Base-by-base conservation (phyloP, 371 early-diverging fungal species). In the Rhizomucor miehei region DNA sequence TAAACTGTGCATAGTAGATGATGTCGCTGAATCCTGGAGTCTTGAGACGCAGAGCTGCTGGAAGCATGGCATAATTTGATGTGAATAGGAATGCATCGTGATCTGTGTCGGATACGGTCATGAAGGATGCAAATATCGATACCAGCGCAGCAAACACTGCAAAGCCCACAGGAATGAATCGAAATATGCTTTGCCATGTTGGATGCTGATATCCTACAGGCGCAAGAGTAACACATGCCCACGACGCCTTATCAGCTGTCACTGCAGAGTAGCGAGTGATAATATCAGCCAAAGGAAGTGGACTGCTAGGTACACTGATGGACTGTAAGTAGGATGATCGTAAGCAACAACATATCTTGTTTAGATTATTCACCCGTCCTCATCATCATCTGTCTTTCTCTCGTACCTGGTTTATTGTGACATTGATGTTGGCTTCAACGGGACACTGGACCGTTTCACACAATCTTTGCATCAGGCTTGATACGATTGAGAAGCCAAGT, bases 21-120 rank as follows among this genome's bases (percentile, higher is more conserved):
- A 82, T 44, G 52, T 82, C 83, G 46, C 79, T 76, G 44, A 82
- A 69, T 1, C 81, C 81, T 11, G 83, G 83, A 1, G 80, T 75
- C 48, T 77, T 77, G 13, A 82, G 59, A n/a, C 70, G 69, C 43
- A 80, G 56, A 0, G 71, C 55, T n/a, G 75, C 78, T 14, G 80
- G 66, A 14, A 69, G 53, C 44, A 77, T 67, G 39, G 76, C 79
- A 57, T 82, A 80, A 21, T 79, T 80, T 11, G 80, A 80, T 16
- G 72, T 60, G 13, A 79, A 67, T 8, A 77, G 44, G 43, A 80
- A 60, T 12, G 79, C 57, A 11, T 80, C 78, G 21, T 69, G 72
- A 1, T 67, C 67, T 3, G 66, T 63, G 1, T 73, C 57, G 2
- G 75, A 65, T n/a, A 76, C 68, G n/a, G 60, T 56, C n/a, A 51